Base-by-base conservation (phyloP, 768 basidiomycete genomes). In the Rhodotorula graminis region DNA sequence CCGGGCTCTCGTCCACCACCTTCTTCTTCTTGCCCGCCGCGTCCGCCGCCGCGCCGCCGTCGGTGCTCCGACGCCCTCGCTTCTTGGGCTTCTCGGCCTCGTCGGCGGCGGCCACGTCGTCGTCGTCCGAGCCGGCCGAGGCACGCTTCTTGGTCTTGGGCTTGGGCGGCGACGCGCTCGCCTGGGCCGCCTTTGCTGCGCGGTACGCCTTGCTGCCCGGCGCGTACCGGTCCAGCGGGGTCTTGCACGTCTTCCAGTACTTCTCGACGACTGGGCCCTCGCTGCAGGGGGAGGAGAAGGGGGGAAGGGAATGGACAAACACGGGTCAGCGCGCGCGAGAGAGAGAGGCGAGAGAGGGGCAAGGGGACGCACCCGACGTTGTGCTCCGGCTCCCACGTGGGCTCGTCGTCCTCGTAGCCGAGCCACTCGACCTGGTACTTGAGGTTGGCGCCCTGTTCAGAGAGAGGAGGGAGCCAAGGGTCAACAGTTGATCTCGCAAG, bases 381-480 rank as follows among this genome's bases (percentile, higher is more conserved):
- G n/a, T 29, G 14, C 25, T 53, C 63, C 0, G 62, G 62, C 31
- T 70, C 69, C 69, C 69, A 70, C 19, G 69, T 64, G 29, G 53
- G 50, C 21, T 49, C 33, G 16, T 70, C 56, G 14, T 49, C 46
- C 16, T 70, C 56, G 63, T 59, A 70, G 6, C 57, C 69, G 27
- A 33, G 16, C 69, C 69, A 70, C 58, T 59, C 52, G 57, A 70
- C 56, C 12, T 44, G 9, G 63, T 70, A 70, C 47, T 53, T 9
- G 19, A 70, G 55, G 18, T 2, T 29, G 31, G 44, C 40, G 3
- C 27, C 31, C 33, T 40, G 16, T 18, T 58, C 23, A 5, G 21
- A 3, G 23, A 37, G 4, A 21, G 10, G 23, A 12, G 14, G 37
- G 2, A 3, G 18, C 15, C 57, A 15, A 7, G 31, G 21, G n/a